Base-by-base conservation (phyloP, 2,329 filamentous ascomycete genomes). In the Pseudohalonectria lignicola region DNA sequence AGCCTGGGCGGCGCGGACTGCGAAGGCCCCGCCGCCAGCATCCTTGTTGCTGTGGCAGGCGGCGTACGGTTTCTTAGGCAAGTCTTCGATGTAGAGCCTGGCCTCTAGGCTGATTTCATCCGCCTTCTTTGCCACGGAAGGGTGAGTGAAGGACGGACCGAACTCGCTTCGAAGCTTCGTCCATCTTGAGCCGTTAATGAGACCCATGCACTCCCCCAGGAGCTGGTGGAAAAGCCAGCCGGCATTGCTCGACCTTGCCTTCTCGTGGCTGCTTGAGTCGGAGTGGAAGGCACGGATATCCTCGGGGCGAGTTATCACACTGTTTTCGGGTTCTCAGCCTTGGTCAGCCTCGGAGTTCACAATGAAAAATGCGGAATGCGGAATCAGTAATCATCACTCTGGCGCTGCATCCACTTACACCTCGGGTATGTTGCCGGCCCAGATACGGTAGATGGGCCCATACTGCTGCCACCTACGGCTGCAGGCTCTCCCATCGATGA, bases 151-250 rank as follows among this genome's bases (percentile, higher is more conserved):
- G 25, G 13, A 26, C 8, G 25, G 25, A 26, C 13, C 25, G 25
- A 26, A 26, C 25, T 26, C 25, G 25, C 13, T 7, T 13, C 25
- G 25, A 13, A 26, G 25, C 8, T 26, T 26, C 8, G 25, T 26
- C 25, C 25, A 26, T 7, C 25, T 7, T 7, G 8, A 13, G 8
- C 25, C 25, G 25, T 13, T 26, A 13, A 26, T 26, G 25, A 26
- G 25, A 1, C 64, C 64, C 0, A 69, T 38, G 42, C 65, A 68
- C 34, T 54, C 39, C 0, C 25, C 25, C 25, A 26, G 25, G 25
- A 26, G 8, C 7, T 8, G 25, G 8, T 7, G 13, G 25, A 26
- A 26, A 13, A 26, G 25, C 25, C 25, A 26, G 25, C 25, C 25
- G 25, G 25, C 25, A 13, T 26, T 26, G 25, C 25, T 26, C 25